Conservation (phyloP, 495 filamentous ascomycete genomes). For the Penicillium cosmopolitanum region DNA sequence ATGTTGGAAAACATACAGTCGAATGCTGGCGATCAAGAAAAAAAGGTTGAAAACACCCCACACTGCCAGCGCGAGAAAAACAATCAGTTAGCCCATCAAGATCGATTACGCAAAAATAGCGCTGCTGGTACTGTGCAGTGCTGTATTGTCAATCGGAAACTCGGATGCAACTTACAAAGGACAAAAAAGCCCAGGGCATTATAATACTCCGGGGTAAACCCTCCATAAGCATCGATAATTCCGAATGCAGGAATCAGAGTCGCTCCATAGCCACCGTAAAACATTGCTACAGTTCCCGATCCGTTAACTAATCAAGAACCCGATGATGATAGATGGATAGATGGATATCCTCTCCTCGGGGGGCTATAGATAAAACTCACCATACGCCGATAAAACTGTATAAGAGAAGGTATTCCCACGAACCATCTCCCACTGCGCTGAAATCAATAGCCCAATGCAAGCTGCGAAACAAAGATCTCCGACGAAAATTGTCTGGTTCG, state of each 20-base stretch:
- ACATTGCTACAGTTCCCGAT: conserved; percentile 16
- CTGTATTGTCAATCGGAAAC: too few species aligned
- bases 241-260: conserved; percentile 27
- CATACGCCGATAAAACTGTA: conserved; percentile 26
- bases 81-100: neutral
- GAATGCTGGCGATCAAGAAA: conserved; percentile 19
- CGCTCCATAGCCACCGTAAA: conserved; percentile 29
- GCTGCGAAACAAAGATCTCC: conserved; percentile 19
- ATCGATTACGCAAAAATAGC: neutral
- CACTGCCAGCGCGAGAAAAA: conserved; percentile 8
- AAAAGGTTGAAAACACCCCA: conserved; percentile 27
- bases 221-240: conserved; percentile 27
- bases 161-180: conserved; percentile 10
- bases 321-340: too few species aligned
- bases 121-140: too few species aligned
- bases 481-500: conserved; percentile 16
- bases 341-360: too few species aligned
- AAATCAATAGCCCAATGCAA: conserved; percentile 15
- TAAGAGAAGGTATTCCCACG: conserved; percentile 18
- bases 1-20: conserved; percentile 14
- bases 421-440: conserved; percentile 23
- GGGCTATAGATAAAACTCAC: conserved; percentile 11
- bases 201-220: conserved; percentile 23
- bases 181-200: conserved; percentile 28
- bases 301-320: too few species aligned